Evolutionary conservation across 1,284 basidiomycete genomes (phyloP).

Genomic region (Ceratobasidium papillatum): DNA sequence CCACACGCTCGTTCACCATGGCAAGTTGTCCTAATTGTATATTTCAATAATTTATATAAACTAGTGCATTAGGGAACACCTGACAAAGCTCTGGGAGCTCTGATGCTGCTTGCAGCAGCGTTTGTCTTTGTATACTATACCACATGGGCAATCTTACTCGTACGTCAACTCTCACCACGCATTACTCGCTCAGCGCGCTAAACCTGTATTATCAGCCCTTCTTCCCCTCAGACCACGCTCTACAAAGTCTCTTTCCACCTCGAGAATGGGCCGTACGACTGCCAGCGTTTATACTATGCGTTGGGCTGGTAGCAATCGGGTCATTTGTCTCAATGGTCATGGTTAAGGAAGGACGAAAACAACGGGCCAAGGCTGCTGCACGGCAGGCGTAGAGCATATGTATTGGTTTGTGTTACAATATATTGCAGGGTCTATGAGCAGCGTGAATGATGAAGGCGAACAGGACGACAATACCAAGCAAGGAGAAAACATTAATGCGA

Average conservation of each 20-base stretch:
- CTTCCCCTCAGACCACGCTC: conserved; percentile 73
- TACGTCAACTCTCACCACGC: conserved; percentile 54
- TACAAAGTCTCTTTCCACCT: conserved; percentile 82
- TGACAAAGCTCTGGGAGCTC: conserved; percentile 81
- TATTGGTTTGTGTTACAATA: conserved; percentile 11
- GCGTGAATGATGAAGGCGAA: conserved; percentile 7
- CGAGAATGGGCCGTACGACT: conserved; percentile 91
- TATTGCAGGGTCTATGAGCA: conserved; percentile 32
- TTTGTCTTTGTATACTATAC: conserved; percentile 90
- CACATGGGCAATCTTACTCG: conserved; percentile 86
- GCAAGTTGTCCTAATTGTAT: conserved; percentile 22
- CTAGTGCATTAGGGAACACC: conserved; percentile 68
- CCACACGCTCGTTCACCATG: conserved; percentile 41
- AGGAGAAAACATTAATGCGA: not conserved
- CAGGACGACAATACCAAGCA: not conserved
- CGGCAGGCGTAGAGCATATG: conserved; percentile 24
- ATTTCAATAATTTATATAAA: not conserved
- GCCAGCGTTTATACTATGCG: conserved; percentile 81
- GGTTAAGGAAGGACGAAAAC: conserved; percentile 74
- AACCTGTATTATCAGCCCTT: conserved; percentile 70
- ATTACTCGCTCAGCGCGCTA: conserved; percentile 21
- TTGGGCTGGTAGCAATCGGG: conserved; percentile 80
- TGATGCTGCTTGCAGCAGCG: conserved; percentile 80
- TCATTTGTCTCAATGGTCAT: conserved; percentile 81
- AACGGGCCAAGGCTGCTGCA: conserved; percentile 47